A percentile compares a stretch with the other conserved stretches of the same genome.
Evolutionary conservation across 768 basidiomycete genomes (phyloP).

Genomic region (Panus rudis): DNA sequence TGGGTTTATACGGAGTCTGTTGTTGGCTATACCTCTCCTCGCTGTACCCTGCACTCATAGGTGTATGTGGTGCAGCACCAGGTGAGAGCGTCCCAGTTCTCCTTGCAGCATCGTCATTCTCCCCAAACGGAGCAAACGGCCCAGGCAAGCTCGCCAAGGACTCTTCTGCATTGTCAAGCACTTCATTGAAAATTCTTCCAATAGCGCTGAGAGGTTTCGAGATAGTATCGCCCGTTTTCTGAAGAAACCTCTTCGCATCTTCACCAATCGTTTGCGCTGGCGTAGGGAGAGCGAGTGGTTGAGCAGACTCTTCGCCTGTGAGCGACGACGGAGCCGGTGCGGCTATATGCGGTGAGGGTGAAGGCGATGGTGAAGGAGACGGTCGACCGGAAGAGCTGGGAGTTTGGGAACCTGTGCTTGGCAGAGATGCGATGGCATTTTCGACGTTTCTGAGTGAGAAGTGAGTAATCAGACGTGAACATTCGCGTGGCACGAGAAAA

Average conservation of each 20-base stretch:
- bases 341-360: slow-evolving; percentile 23
- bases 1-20: slow-evolving; percentile 70
- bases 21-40: slow-evolving; percentile 20
- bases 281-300: slow-evolving; percentile 61
- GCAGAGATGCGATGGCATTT: slow-evolving; percentile 45
- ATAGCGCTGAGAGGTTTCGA: slow-evolving; percentile 89
- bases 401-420: slow-evolving; percentile 27
- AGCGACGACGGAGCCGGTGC: slow-evolving; percentile 31
- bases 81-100: slow-evolving; percentile 22
- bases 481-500: neutral
- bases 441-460: slow-evolving; percentile 45
- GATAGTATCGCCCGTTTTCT: slow-evolving; percentile 86
- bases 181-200: slow-evolving; percentile 80
- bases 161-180: slow-evolving; percentile 65
- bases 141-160: slow-evolving; percentile 60
- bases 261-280: slow-evolving; percentile 42
- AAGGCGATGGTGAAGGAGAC: slow-evolving; percentile 17
- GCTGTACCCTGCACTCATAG: slow-evolving; percentile 23
- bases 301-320: slow-evolving; percentile 85
- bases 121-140: slow-evolving; percentile 62
- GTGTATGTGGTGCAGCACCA: slow-evolving; percentile 34
- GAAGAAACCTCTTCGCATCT: slow-evolving; percentile 77
- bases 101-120: too few species aligned
- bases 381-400: slow-evolving; percentile 23
- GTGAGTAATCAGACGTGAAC: neutral